A percentile compares a stretch with the other conserved stretches of the same genome.
Conservation (phyloP, 192 early-diverging fungal genomes). For the Mortierella claussenii region DNA sequence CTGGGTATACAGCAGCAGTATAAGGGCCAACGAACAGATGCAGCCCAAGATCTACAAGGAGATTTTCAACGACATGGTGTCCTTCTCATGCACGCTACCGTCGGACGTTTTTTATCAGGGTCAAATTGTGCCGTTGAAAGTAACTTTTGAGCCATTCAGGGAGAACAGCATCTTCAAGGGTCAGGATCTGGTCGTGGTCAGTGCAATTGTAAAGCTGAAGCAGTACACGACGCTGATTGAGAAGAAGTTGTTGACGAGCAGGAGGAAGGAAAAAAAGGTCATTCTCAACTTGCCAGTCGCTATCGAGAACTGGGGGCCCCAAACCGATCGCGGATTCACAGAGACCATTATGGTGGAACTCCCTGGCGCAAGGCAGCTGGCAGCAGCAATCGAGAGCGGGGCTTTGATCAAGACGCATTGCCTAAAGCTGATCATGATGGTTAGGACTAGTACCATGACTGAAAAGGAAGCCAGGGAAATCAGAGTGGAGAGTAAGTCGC, state of each 20-base stretch:
- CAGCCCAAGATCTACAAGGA: slow-evolving; percentile 33
- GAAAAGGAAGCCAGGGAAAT: slow-evolving; percentile 38
- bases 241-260: slow-evolving; percentile 1
- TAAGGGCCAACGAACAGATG: not conserved
- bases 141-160: slow-evolving; percentile 21
- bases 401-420: slow-evolving; percentile 23
- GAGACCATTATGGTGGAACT: slow-evolving; percentile 33
- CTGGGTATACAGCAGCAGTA: slow-evolving; percentile 38
- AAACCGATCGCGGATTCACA: slow-evolving; percentile 21
- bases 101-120: slow-evolving; percentile 40
- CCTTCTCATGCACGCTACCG: slow-evolving; percentile 23
- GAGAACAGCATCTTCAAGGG: slow-evolving; percentile 11
- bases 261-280: slow-evolving; percentile 22
- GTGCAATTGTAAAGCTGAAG: slow-evolving; percentile 34
- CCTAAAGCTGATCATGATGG: slow-evolving; percentile 48
- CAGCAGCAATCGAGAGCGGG: slow-evolving; percentile 13
- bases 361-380: slow-evolving; percentile 25
- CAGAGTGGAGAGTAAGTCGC: slow-evolving; percentile 39
- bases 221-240: slow-evolving; percentile 33
- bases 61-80: slow-evolving; percentile 29
- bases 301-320: slow-evolving; percentile 18
- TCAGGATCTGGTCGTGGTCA: slow-evolving; percentile 22
- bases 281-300: slow-evolving; percentile 20
- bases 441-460: slow-evolving; percentile 3
- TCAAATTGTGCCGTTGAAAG: slow-evolving; percentile 24